Base-by-base conservation (phyloP, 2,329 filamentous ascomycete species). In the Aureobasidium sp. region DNA sequence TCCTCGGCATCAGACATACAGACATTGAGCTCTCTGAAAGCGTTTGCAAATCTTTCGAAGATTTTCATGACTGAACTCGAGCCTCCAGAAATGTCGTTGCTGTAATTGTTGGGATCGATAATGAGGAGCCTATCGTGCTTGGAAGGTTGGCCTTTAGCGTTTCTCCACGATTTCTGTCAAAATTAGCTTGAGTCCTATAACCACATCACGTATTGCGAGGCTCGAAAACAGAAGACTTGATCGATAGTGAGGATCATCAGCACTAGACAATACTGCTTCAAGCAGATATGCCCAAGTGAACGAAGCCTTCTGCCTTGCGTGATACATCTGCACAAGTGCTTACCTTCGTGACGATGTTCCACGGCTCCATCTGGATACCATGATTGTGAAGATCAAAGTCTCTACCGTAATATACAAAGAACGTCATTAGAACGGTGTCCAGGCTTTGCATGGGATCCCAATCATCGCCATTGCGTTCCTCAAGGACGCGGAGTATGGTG, bases 1-100 rank as follows among this genome's bases (percentile, higher is more conserved):
- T 61, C 66, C 50, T 75, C 67, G 2, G 89, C 70, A 5, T 82
- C 63, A n/a, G 66, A 53, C 61, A 75, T 66, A 17, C 67, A 67
- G 15, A 65, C 64, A 56, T 69, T 66, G 17, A 96, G 75, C 2
- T 73, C 72, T 10, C 78, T 69, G 69, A 86, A 83, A 0, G 89
- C 89, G 2, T 85, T 76, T 1, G 82, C 77, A 72, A 99, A 97
- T 13, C 81, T 79, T n/a, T 79, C 72, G 66, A 90, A 78, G 53
- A 97, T 89, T 9, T 83, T 78, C 0, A 74, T 67, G 8, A 88
- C 89, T 66, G 90, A 88, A 50, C 79, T 82, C 0, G 91, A 94
- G 10, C 92, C 92, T 10, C 91, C 91, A 0, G 94, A 87, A 29
- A 99, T 94, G 70, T 99, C 94, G 72, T 97, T 97, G 29, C 81